These are phyloP conservation scores for Trichoderma sp. DNA, from an alignment of 2,329 filamentous ascomycete genomes.

Conservation along the genomic window DNA sequence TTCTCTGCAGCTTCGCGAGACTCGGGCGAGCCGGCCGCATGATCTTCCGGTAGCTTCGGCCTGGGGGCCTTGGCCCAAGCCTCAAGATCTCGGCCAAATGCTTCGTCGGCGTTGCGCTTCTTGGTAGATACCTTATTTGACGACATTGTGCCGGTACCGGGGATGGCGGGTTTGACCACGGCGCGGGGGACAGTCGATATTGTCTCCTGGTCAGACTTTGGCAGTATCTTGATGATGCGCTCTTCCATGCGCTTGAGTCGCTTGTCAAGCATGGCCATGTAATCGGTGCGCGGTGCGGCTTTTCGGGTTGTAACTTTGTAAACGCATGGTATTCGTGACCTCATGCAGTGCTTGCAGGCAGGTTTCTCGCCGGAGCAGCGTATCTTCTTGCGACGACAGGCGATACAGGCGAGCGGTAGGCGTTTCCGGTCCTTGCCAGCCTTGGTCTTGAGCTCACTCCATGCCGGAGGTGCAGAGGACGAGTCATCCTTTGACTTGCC, in stretches of 20 bases:
- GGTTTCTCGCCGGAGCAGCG: constrained; percentile 97
- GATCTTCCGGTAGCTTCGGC: constrained; percentile 46
- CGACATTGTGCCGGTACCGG: constrained; percentile 46
- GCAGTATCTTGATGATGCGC: constrained; percentile 91
- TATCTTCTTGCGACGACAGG: constrained; percentile 95
- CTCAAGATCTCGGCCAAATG: constrained; percentile 78
- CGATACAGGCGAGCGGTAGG: constrained; percentile 89
- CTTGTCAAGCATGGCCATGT: constrained; percentile 99
- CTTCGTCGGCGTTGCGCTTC: constrained; percentile 83
- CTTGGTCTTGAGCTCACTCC: constrained; percentile 84
- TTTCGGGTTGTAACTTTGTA: constrained; percentile 97
- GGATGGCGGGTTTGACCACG: constrained; percentile 74
- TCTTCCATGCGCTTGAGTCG: constrained; percentile 96
- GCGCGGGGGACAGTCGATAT: constrained; percentile 70
- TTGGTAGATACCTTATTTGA: constrained; percentile 52
- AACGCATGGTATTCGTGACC: constrained; percentile 90
- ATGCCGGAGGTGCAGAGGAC: constrained; percentile 59
- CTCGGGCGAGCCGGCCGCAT: constrained; percentile 49
- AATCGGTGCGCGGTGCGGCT: constrained; percentile 90
- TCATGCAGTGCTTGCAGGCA: constrained; percentile 91
- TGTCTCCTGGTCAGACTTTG: constrained; percentile 75
- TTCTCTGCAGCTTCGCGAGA: constrained; percentile 69
- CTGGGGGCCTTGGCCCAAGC: constrained; percentile 69
- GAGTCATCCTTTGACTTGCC: constrained; percentile 57
- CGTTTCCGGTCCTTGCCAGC: constrained; percentile 95